Conservation (phyloP, 768 basidiomycete species). For the Omphalotus guepiniiformis region DNA sequence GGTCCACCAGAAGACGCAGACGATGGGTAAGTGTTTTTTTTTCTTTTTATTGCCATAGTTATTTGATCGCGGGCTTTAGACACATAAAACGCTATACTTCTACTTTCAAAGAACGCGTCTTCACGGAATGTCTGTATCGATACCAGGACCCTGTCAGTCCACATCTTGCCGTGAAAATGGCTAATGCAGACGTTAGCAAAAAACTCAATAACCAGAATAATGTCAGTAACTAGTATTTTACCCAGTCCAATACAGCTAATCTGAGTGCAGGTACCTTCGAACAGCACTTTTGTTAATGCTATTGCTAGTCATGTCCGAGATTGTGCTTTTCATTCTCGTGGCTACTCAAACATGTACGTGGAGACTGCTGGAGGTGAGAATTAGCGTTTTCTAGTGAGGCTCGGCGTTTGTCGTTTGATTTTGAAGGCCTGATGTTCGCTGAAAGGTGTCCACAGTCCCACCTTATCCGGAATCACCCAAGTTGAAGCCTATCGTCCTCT, state of each 20-base stretch:
- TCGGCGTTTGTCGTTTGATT: slow-evolving; percentile 60
- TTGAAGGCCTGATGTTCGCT: slow-evolving; percentile 96
- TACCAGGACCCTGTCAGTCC: slow-evolving; percentile 92
- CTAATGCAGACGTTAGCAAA: slow-evolving; percentile 16
- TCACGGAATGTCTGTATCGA: slow-evolving; percentile 71
- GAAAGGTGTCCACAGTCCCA: slow-evolving; percentile 96
- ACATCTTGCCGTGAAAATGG: slow-evolving; percentile 73
- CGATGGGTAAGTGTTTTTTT: slow-evolving; percentile 54
- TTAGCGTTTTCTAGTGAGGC: slow-evolving; percentile 9
- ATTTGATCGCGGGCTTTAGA: slow-evolving; percentile 32
- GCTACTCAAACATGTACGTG: slow-evolving; percentile 64
- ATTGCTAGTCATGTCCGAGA: slow-evolving; percentile 58
- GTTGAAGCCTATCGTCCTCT: slow-evolving; percentile 82
- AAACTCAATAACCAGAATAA: neutral
- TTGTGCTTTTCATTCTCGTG: slow-evolving; percentile 35
- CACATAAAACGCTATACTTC: slow-evolving; percentile 59
- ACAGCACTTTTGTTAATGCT: slow-evolving; percentile 60
- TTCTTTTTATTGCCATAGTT: neutral
- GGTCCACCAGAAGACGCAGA: slow-evolving; percentile 80
- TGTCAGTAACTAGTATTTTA: neutral
- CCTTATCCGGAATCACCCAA: slow-evolving; percentile 78
- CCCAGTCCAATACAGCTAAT: slow-evolving; percentile 19
- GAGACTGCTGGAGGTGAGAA: slow-evolving; percentile 95
- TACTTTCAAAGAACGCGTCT: slow-evolving; percentile 34
- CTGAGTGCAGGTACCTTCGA: slow-evolving; percentile 54